Conservation (phyloP, 257 asterid species). For the Datura wrightii region DNA sequence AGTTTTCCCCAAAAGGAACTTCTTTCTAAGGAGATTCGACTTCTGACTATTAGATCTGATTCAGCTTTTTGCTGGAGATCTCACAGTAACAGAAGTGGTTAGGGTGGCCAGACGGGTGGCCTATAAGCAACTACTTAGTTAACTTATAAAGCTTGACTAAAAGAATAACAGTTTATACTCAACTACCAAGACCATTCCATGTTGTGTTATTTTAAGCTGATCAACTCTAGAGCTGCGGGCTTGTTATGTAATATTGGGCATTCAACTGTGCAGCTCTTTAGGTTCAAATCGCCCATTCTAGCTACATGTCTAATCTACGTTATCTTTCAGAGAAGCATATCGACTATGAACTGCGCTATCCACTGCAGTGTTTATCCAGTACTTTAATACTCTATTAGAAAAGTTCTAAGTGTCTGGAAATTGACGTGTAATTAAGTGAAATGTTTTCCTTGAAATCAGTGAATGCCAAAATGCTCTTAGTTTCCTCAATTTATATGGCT, state of each 20-base stretch:
- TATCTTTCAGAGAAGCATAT: conserved; percentile 11
- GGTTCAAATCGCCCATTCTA: background rate
- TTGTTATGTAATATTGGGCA: background rate
- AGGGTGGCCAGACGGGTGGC: background rate
- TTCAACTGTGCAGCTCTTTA: background rate
- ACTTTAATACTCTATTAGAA: background rate
- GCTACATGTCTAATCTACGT: background rate
- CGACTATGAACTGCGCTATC: background rate
- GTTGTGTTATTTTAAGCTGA: conserved; percentile 19
- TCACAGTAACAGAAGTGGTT: background rate
- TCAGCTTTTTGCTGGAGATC: background rate
- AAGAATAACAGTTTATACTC: conserved; percentile 1
- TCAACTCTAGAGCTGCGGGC: background rate
- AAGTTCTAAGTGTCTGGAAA: background rate
- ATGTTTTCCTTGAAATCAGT: conserved; percentile 3
- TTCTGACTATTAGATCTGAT: background rate
- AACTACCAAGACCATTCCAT: conserved; percentile 11
- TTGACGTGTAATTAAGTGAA: background rate
- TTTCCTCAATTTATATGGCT: background rate
- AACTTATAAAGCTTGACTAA: background rate
- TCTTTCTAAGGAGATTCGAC: too few relatives aligned
- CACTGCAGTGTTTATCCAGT: background rate
- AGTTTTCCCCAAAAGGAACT: too few relatives aligned
- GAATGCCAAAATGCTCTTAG: background rate
- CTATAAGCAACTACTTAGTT: background rate